Conservation (phyloP, 805 yeast genomes). For the Tetrapisispora taiwanensis region DNA sequence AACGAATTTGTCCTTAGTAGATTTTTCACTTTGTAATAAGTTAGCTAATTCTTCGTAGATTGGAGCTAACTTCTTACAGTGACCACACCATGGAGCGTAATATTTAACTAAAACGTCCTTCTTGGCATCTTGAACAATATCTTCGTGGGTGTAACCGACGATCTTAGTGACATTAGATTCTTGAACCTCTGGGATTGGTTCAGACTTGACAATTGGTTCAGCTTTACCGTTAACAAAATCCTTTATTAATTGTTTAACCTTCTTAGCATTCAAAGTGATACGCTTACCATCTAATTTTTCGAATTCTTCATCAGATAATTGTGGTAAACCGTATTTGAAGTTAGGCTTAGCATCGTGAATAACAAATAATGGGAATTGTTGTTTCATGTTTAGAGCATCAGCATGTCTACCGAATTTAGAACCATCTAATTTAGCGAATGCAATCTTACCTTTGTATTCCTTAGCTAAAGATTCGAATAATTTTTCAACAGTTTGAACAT, state of each 20-base stretch:
- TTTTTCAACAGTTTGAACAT: constrained; percentile 47
- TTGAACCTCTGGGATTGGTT: constrained; percentile 76
- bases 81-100: constrained; percentile 98
- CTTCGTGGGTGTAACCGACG: constrained; percentile 77
- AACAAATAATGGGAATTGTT: constrained; percentile 75
- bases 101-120: constrained; percentile 81
- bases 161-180: constrained; percentile 62
- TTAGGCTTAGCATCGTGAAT: constrained; percentile 64
- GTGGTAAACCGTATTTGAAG: constrained; percentile 70
- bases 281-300: constrained; percentile 12
- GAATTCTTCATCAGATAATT: constrained; percentile 32
- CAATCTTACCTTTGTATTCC: constrained; percentile 66
- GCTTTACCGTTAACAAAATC: constrained; percentile 55
- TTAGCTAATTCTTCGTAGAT: constrained; percentile 78
- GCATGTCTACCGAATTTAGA: constrained; percentile 79
- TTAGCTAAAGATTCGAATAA: constrained; percentile 56
- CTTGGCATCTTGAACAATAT: constrained; percentile 42
- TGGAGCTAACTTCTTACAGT: constrained; percentile 87
- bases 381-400: constrained; percentile 72
- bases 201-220: constrained; percentile 70
- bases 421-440: constrained; percentile 85
- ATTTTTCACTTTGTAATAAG: constrained; percentile 43
- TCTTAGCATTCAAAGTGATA: constrained; percentile 38
- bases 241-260: constrained; percentile 52
- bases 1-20: constrained; percentile 44